phyloP scores from a whole-genome alignment of 1,139 yeast species.

The Scheffersomyces insectosa region DNA sequence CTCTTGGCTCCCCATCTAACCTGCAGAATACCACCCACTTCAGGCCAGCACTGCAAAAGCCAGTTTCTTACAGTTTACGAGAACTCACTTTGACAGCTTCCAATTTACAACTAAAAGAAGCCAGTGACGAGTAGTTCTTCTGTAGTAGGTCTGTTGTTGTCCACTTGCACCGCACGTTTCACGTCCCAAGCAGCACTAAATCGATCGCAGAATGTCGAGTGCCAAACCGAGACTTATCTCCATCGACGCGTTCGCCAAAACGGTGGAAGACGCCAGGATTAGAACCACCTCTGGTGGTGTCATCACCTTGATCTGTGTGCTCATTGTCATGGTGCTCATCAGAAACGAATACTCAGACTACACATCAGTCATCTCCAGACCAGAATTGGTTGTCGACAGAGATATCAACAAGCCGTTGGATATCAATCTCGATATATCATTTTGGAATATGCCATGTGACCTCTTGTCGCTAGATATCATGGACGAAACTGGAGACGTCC shows the following conservation, averaged over 20 bases:
- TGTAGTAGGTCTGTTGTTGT: too few species aligned
- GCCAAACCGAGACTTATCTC: conserved; percentile 55
- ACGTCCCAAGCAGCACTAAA: too few species aligned
- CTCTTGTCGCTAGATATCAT: conserved; percentile 47
- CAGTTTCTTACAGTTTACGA: too few species aligned
- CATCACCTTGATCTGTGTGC: conserved; percentile 71
- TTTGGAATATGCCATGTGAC: conserved; percentile 86
- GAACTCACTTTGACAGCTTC: too few species aligned
- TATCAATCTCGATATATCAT: conserved; percentile 76
- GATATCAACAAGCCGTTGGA: conserved; percentile 77
- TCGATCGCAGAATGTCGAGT: conserved; percentile 6
- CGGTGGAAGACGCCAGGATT: conserved; percentile 90
- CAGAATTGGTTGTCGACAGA: conserved; percentile 86
- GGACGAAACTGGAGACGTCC: conserved; percentile 86
- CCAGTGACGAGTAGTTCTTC: too few species aligned
- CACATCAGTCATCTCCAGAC: conserved; percentile 63
- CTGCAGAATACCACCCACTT: too few species aligned
- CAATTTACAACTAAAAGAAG: too few species aligned
- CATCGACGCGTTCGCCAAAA: conserved; percentile 89
- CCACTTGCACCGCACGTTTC: too few species aligned
- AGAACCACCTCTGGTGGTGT: conserved; percentile 89
- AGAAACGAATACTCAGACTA: conserved; percentile 78
- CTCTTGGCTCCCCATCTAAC: too few species aligned
- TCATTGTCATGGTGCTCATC: conserved; percentile 63
- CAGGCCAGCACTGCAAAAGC: too few species aligned